These are phyloP conservation scores for Gnomoniopsis sp. DNA, from an alignment of 2,329 filamentous ascomycete genomes.

Conservation along the genomic window DNA sequence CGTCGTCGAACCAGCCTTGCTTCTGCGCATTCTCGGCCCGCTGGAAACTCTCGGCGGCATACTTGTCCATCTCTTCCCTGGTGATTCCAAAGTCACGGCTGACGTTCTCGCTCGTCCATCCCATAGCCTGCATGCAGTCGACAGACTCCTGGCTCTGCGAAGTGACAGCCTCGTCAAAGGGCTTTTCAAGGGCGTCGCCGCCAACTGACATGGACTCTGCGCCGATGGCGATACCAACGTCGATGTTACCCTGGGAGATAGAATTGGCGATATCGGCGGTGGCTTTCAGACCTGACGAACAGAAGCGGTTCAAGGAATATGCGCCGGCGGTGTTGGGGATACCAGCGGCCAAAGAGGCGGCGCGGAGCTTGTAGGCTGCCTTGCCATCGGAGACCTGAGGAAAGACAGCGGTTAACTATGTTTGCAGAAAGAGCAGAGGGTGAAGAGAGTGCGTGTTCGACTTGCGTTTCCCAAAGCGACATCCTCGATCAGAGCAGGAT, in stretches of 20 bases:
- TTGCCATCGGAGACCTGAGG: constrained; percentile 74
- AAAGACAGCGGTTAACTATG: background rate
- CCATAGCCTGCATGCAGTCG: constrained; percentile 95
- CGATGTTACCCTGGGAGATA: constrained; percentile 76
- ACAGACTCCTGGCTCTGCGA: constrained; percentile 68
- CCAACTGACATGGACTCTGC: constrained; percentile 83
- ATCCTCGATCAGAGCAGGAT: constrained; percentile 81
- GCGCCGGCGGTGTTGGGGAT: constrained; percentile 87
- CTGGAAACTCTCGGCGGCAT: constrained; percentile 81
- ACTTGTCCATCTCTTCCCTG: constrained; percentile 78
- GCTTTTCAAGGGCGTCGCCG: constrained; percentile 65
- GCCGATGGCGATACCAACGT: constrained; percentile 82
- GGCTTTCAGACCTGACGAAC: constrained; percentile 92
- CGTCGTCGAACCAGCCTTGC: constrained; percentile 85
- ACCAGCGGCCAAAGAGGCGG: constrained; percentile 83
- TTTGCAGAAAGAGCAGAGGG: background rate
- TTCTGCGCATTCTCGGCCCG: constrained; percentile 89
- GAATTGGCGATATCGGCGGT: constrained; percentile 92
- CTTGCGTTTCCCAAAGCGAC: constrained; percentile 87
- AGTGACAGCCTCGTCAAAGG: constrained; percentile 76
- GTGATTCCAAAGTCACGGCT: constrained; percentile 83
- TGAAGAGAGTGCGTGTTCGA: background rate
- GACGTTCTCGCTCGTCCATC: constrained; percentile 96
- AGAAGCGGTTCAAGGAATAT: constrained; percentile 90
- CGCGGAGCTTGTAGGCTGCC: constrained; percentile 86